phyloP scores from a whole-genome alignment of 129 eudicot genomes.

The Heracleum sosnowskyi region DNA sequence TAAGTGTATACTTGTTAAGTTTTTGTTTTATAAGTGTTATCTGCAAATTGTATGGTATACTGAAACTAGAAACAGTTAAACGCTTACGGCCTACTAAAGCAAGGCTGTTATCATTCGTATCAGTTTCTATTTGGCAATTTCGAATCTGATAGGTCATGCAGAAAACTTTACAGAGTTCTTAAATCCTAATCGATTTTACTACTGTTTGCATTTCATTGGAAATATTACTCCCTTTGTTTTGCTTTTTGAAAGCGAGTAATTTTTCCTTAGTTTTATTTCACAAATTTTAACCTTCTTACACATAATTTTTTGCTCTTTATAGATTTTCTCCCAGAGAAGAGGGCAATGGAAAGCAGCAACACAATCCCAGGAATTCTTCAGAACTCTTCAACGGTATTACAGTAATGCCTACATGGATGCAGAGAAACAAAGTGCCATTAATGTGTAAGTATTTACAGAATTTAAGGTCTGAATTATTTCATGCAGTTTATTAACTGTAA shows the following conservation, averaged over 20 bases:
- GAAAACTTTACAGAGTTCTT: not conserved
- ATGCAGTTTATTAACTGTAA: conserved; percentile 11
- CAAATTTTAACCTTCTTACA: not conserved
- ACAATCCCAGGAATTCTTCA: conserved; percentile 62
- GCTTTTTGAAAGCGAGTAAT: not conserved
- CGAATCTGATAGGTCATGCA: not conserved
- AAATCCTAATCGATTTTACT: not conserved
- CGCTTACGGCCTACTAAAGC: not conserved
- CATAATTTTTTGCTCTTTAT: not conserved
- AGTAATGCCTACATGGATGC: conserved; percentile 75
- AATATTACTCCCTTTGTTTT: not conserved
- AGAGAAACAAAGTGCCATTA: conserved; percentile 74
- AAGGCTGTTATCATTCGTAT: not conserved
- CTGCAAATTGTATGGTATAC: not conserved
- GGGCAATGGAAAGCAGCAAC: conserved; percentile 80
- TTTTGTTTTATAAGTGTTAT: not conserved
- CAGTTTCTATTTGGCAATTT: not conserved
- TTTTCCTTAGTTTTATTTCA: not conserved
- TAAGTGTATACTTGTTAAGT: not conserved
- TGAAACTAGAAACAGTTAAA: not conserved
- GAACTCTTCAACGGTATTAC: conserved; percentile 68
- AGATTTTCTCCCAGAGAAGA: conserved; percentile 73
- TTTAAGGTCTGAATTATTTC: not conserved
- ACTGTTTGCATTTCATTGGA: not conserved
- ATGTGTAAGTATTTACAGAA: conserved; percentile 45